phyloP scores from a whole-genome alignment of 2,329 filamentous ascomycete species.

The Tolypocladium sp. region DNA sequence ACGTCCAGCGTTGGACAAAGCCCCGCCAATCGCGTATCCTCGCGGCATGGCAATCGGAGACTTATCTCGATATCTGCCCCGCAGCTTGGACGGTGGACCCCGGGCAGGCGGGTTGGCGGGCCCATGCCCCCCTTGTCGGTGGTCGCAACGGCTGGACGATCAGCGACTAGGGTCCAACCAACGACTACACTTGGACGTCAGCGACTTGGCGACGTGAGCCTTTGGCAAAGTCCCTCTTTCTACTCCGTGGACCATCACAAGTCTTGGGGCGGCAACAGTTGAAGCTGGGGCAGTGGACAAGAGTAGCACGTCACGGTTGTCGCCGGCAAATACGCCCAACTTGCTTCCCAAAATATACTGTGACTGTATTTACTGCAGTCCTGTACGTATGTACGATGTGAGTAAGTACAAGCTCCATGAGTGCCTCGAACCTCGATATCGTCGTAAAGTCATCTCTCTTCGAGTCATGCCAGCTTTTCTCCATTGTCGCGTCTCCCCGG shows the following conservation, averaged over 20 bases:
- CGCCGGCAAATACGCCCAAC: not conserved
- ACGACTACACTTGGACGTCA: not conserved
- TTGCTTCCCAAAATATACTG: not conserved
- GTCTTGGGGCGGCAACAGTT: no score
- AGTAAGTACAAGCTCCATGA: not conserved
- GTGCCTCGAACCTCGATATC: not conserved
- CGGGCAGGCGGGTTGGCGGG: not conserved
- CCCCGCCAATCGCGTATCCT: not conserved
- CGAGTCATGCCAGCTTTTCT: not conserved
- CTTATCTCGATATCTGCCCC: not conserved
- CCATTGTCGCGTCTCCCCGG: not conserved
- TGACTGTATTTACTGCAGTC: not conserved
- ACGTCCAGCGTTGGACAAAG: not conserved
- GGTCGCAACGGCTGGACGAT: not conserved
- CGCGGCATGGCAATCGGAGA: not conserved
- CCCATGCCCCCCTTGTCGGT: not conserved
- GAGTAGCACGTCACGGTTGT: not conserved
- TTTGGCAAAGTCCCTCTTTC: not conserved
- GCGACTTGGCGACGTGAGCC: not conserved
- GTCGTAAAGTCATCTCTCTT: not conserved
- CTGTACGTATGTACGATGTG: not conserved
- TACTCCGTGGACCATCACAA: not conserved
- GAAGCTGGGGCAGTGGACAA: not conserved
- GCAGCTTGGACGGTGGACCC: not conserved
- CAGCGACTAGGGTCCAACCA: not conserved